Conservation (phyloP, 495 filamentous ascomycete genomes). For the Hypoxylon cercidicola region DNA sequence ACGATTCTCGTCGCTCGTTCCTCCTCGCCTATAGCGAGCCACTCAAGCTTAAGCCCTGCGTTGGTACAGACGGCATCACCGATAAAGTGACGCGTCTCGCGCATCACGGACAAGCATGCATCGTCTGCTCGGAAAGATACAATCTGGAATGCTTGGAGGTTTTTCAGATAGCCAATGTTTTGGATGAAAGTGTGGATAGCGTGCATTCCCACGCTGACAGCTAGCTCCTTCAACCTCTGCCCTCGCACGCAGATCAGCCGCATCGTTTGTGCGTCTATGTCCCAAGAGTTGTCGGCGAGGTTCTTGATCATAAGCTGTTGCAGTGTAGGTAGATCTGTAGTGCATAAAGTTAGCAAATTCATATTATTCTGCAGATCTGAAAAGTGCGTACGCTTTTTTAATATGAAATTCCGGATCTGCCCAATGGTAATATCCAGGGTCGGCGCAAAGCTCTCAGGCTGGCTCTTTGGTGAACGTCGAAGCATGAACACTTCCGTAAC, state of each 20-base stretch:
- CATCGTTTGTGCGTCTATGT: constrained; percentile 61
- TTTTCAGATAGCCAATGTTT: constrained; percentile 54
- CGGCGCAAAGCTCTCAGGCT: constrained; percentile 60
- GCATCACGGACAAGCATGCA: constrained; percentile 57
- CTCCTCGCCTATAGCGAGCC: constrained; percentile 60
- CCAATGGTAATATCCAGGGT: constrained; percentile 58
- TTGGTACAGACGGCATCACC: constrained; percentile 64
- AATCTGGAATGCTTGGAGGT: constrained; percentile 64
- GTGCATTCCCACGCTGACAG: constrained; percentile 59
- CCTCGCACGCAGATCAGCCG: constrained; percentile 59
- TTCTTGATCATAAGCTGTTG: constrained; percentile 62
- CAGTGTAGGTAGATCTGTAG: constrained; percentile 42
- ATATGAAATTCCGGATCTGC: constrained; percentile 61
- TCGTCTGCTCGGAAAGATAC: constrained; percentile 62
- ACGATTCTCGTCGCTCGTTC: constrained; percentile 56
- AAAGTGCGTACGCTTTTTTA: constrained; percentile 58
- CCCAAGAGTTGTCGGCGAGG: constrained; percentile 62
- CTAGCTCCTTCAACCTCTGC: constrained; percentile 62
- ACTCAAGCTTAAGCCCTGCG: constrained; percentile 62
- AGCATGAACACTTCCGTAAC: constrained; percentile 67
- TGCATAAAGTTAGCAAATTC: constrained; percentile 3
- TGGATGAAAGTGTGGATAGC: constrained; percentile 64
- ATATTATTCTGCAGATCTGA: neutral
- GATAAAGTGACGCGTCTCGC: constrained; percentile 62
- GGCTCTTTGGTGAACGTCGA: constrained; percentile 61